Percentiles rank a stretch among this genome's conserved stretches.
Evolutionary conservation across 2,329 filamentous ascomycete species (phyloP).

Genomic region (Sporothrix brasiliensis): DNA sequence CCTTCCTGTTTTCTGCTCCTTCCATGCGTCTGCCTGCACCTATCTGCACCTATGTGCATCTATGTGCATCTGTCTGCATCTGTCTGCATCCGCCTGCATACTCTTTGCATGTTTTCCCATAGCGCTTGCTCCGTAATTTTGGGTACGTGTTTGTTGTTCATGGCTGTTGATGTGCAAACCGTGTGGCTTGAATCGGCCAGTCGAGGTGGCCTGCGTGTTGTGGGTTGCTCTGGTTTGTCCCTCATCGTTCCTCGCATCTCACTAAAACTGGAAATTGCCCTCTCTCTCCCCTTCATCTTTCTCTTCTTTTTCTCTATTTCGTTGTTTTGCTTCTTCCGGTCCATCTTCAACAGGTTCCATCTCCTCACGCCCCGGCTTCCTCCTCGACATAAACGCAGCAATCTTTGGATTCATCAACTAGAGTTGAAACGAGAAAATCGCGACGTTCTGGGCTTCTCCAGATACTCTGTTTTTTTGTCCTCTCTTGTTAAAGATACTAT

Average conservation of each 20-base stretch:
- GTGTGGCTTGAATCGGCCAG: conserved; percentile 27
- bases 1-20: conserved; percentile 10
- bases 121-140: conserved; percentile 13
- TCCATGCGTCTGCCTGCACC: neutral
- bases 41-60: neutral
- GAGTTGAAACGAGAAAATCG: conserved; percentile 50
- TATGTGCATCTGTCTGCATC: neutral
- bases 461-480: conserved; percentile 35
- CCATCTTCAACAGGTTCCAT: neutral
- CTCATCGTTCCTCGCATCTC: conserved; percentile 41
- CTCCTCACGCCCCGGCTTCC: conserved; percentile 28
- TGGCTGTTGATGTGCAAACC: neutral
- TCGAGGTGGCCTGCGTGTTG: conserved; percentile 21
- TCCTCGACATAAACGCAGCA: conserved; percentile 43
- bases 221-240: conserved; percentile 6
- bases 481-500: conserved; percentile 11
- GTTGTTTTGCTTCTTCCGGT: conserved; percentile 1
- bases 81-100: neutral
- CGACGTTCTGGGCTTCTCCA: conserved; percentile 35
- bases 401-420: conserved; percentile 60
- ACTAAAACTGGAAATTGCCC: conserved; percentile 21
- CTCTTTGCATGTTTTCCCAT: neutral
- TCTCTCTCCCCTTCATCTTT: neutral
- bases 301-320: neutral
- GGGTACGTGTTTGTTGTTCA: conserved; percentile 7